Conservation (phyloP, 2,329 filamentous ascomycete genomes). For the Lachnellula subtilissima region DNA sequence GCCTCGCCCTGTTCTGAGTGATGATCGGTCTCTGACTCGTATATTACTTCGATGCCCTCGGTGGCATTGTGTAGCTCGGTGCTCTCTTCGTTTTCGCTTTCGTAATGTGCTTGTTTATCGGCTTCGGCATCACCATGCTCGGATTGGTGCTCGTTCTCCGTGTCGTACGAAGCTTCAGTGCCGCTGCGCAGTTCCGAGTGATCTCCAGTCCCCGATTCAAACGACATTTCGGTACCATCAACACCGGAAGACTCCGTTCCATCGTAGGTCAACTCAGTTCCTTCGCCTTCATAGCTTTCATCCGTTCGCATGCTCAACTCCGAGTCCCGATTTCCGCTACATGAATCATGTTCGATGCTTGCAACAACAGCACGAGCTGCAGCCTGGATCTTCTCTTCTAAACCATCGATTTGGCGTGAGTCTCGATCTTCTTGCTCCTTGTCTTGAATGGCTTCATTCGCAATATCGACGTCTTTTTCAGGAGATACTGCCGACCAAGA, state of each 20-base stretch:
- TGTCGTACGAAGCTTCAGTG: background rate
- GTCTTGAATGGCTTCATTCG: conserved; percentile 6
- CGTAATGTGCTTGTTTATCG: background rate
- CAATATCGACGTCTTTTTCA: conserved; percentile 1
- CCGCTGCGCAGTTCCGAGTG: background rate
- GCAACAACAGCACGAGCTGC: conserved; percentile 48
- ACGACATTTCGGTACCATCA: conserved; percentile 19
- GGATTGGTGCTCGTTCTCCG: conserved; percentile 1
- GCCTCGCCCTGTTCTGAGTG: conserved; percentile 4
- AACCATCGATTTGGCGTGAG: conserved; percentile 28
- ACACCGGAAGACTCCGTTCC: conserved; percentile 20
- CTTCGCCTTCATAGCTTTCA: conserved; percentile 24
- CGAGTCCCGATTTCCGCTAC: conserved; percentile 28
- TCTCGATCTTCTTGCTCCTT: conserved; percentile 20
- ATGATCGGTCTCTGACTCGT: conserved; percentile 12
- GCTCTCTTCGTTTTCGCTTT: background rate
- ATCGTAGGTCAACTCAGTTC: conserved; percentile 28
- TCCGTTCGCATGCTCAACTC: conserved; percentile 32
- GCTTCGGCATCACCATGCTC: background rate
- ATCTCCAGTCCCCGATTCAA: background rate
- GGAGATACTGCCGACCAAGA: conserved; percentile 2
- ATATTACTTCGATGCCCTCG: background rate
- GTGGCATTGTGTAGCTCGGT: background rate
- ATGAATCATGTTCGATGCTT: conserved; percentile 39
- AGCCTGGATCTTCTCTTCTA: conserved; percentile 50